Base-by-base conservation (phyloP, 305 asterid genomes). In the Fraxinus angustifolia region DNA sequence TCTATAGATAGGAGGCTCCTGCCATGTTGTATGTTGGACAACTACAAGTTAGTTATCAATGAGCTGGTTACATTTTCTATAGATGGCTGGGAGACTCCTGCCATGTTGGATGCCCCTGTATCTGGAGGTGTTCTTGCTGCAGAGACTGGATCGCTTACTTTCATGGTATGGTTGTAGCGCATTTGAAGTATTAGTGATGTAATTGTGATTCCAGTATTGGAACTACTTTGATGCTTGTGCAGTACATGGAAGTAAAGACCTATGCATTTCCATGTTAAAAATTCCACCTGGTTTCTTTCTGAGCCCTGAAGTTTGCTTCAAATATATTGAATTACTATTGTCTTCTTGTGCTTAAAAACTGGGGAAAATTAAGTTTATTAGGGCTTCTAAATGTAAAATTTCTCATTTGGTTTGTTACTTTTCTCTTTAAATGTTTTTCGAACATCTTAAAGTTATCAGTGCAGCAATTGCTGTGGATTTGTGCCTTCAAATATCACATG, bases 61-160 rank as follows among this genome's bases (percentile, higher is more conserved):
- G 74, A 30, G 45, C 36, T 30, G 48, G 62, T 72, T 70, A 3
- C n/a, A 42, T 4, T 75, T 14, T 70, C 83, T 81, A 50, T 83
- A 94, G 97, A 86, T 82, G 88, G 87, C 26, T 31, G 76, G 84
- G 87, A 77, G 56, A 73, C 82, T 80, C 97, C 92, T 79, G 88
- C 91, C 80, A 89, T 94, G 97, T 89, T 96, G 93, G 98, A 96
- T 88, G 98, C 99, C 81, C 99, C 98, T 62, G 99, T 96, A 38
- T 96, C 99, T 16, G 98, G 98, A 80, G 98, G 99, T 77, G 96
- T 93, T 85, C 84, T 88, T 82, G 97, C 97, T 19, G 99, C 98
- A 26, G 94, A 92, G 79, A 80, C 84, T 68, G 99, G 98, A 75
- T 88, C 94, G 11, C 99, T 96, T 83, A 96, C 99, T 82, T 96